Evolutionary conservation across 2,329 filamentous ascomycete genomes (phyloP).

Genomic region (Amauroascus niger): DNA sequence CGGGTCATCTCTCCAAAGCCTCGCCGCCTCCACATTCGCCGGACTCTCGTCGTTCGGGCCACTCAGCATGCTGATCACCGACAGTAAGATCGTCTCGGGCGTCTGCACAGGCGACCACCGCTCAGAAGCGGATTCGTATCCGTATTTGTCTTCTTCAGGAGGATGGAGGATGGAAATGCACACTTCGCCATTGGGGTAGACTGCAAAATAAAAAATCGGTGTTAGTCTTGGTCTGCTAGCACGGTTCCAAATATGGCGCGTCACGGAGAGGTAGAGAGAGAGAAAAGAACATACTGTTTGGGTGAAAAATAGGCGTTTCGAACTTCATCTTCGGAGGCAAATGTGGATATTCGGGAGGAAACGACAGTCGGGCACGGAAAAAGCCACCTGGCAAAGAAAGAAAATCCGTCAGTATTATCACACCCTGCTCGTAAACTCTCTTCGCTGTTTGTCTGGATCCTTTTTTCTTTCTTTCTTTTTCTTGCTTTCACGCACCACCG

Average conservation of each 20-base stretch:
- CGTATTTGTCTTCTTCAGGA: constrained; percentile 85
- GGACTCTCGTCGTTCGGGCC: constrained; percentile 92
- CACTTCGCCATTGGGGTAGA: constrained; percentile 76
- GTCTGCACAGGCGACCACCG: constrained; percentile 93
- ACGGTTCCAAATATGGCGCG: too few relatives aligned
- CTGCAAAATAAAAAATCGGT: constrained; percentile 27
- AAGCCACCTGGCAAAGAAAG: constrained; percentile 74
- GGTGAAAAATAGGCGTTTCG: constrained; percentile 78
- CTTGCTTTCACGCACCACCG: constrained; percentile 54
- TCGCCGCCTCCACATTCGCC: constrained; percentile 87
- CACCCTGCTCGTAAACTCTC: too few relatives aligned
- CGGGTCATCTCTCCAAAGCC: constrained; percentile 72
- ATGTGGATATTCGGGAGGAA: constrained; percentile 77
- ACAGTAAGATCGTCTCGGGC: constrained; percentile 85
- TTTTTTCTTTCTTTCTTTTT: neutral
- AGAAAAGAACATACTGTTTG: constrained; percentile 55
- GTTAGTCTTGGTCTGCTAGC: neutral
- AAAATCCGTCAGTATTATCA: neutral
- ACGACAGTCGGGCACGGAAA: constrained; percentile 75
- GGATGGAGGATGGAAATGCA: constrained; percentile 97
- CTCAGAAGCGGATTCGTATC: constrained; percentile 83
- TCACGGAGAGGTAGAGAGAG: neutral
- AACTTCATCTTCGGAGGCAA: constrained; percentile 85
- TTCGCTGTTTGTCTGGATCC: too few relatives aligned
- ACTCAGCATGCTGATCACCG: constrained; percentile 83